Evolutionary conservation across 441 rosid genomes (phyloP).

Genomic region (Jatropha podagrica): DNA sequence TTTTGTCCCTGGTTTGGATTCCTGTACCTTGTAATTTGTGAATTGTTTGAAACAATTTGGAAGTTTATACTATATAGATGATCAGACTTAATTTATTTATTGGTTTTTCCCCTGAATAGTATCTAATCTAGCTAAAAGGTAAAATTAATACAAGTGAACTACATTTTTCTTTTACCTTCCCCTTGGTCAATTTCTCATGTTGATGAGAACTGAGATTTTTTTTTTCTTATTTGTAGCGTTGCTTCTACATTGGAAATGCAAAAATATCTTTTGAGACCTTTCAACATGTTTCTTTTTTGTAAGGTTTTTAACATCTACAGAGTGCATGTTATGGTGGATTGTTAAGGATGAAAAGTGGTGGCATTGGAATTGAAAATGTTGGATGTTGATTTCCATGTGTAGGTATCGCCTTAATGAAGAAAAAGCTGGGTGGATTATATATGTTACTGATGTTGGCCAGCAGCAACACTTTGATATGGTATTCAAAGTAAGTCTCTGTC

Average conservation of each 20-base stretch:
- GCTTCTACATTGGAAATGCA: not conserved
- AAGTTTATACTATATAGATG: not conserved
- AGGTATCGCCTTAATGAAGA: constrained; percentile 97
- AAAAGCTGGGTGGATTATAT: constrained; percentile 93
- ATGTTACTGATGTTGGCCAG: constrained; percentile 97
- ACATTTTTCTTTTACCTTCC: not conserved
- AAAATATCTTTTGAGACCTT: not conserved
- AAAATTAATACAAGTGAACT: not conserved
- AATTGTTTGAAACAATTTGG: not conserved
- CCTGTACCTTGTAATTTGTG: not conserved
- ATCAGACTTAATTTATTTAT: not conserved
- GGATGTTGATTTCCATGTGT: constrained; percentile 21
- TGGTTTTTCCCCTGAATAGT: not conserved
- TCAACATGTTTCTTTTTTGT: not conserved
- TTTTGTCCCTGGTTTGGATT: not conserved
- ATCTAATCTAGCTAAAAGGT: not conserved
- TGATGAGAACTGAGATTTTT: not conserved
- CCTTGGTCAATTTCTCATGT: no score
- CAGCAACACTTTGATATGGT: constrained; percentile 89
- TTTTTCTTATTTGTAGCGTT: not conserved
- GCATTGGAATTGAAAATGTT: constrained; percentile 5
- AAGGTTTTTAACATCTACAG: no score
- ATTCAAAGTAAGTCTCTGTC: constrained; percentile 60
- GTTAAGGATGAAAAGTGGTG: not conserved
- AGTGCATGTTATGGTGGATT: not conserved